These are phyloP conservation scores for Annona cherimola DNA, from an alignment of 164 flowering plant species.

Conservation along the genomic window DNA sequence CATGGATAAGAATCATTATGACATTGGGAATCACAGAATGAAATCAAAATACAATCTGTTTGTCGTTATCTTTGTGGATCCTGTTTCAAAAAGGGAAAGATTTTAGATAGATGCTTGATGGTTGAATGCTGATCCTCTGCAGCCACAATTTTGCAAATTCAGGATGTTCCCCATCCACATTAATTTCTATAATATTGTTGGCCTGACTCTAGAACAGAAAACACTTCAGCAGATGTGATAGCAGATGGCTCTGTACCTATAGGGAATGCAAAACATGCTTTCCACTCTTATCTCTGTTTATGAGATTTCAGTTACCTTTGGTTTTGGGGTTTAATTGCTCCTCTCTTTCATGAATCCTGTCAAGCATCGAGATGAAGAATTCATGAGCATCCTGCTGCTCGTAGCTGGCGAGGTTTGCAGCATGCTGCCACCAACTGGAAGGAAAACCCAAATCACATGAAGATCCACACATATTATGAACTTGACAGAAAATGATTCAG, in stretches of 20 bases:
- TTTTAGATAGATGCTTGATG: neutral
- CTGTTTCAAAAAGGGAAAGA: neutral
- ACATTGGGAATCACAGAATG: no score
- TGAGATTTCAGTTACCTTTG: constrained; percentile 35
- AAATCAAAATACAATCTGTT: no score
- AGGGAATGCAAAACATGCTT: neutral
- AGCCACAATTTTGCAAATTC: neutral
- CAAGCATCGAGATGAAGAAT: constrained; percentile 64
- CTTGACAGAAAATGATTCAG: neutral
- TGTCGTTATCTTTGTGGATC: neutral
- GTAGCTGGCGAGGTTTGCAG: constrained; percentile 53
- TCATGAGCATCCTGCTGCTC: constrained; percentile 76
- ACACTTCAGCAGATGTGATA: neutral
- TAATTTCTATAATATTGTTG: neutral
- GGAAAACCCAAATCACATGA: constrained; percentile 7
- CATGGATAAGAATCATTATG: no score
- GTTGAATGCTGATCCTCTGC: neutral
- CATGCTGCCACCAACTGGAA: constrained; percentile 75
- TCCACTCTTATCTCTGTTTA: no score
- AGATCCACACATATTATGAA: neutral
- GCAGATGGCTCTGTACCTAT: neutral
- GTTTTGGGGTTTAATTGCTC: constrained; percentile 19
- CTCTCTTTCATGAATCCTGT: constrained; percentile 58
- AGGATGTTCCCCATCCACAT: neutral
- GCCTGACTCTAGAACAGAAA: neutral